phyloP scores from a whole-genome alignment of 2,329 filamentous ascomycete species.

The Sphaerulina vaccinii region DNA sequence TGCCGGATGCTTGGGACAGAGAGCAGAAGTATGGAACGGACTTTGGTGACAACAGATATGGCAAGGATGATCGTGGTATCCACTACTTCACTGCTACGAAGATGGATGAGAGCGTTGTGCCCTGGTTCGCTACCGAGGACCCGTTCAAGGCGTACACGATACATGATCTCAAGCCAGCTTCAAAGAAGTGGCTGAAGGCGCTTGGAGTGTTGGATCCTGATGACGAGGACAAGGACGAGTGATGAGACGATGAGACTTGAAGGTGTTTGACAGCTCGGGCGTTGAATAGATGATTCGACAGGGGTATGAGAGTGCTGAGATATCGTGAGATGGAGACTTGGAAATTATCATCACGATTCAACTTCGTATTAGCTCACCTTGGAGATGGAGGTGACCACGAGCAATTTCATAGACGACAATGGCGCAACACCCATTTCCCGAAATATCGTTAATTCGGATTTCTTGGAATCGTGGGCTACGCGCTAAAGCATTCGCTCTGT shows the following conservation, averaged over 20 bases:
- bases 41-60: slow-evolving; percentile 8
- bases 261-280: not conserved
- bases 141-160: not conserved
- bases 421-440: too few species aligned
- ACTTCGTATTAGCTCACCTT: too few species aligned
- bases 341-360: too few species aligned
- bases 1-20: too few species aligned
- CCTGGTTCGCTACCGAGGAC: not conserved
- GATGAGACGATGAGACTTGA: not conserved
- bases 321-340: not conserved
- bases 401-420: too few species aligned
- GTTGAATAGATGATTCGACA: not conserved
- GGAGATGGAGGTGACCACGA: too few species aligned
- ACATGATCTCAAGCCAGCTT: not conserved
- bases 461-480: too few species aligned
- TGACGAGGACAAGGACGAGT: not conserved
- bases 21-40: not conserved
- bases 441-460: too few species aligned
- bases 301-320: not conserved
- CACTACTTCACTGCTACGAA: slow-evolving; percentile 13
- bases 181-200: slow-evolving; percentile 7
- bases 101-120: not conserved
- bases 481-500: too few species aligned
- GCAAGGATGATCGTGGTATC: slow-evolving; percentile 5
- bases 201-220: not conserved